phyloP scores from a whole-genome alignment of 768 basidiomycete species.

The Boletus tylopilopsis region DNA sequence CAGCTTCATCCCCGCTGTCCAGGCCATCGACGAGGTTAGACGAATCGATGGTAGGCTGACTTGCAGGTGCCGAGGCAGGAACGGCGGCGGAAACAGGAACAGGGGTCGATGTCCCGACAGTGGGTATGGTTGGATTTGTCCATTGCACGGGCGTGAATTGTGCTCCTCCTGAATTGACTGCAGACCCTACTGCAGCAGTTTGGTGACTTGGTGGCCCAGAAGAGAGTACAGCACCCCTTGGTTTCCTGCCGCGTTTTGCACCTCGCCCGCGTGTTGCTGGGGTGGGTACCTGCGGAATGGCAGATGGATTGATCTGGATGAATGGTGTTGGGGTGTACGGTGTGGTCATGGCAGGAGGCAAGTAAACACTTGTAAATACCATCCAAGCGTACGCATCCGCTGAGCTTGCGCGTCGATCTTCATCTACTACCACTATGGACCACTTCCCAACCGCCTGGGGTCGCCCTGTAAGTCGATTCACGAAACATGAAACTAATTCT shows the following conservation, averaged over 20 bases:
- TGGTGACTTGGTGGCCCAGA: conserved; percentile 14
- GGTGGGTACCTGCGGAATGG: conserved; percentile 18
- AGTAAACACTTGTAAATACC: conserved; percentile 19
- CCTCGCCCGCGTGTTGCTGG: conserved; percentile 25
- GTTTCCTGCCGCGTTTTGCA: conserved; percentile 27
- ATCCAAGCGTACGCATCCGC: conserved; percentile 21
- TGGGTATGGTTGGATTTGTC: conserved; percentile 23
- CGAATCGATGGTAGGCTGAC: conserved; percentile 9
- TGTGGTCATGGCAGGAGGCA: conserved; percentile 19
- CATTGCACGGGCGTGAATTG: conserved; percentile 40
- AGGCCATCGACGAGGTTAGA: not conserved
- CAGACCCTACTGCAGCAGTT: not conserved
- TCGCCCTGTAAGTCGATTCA: conserved; percentile 51
- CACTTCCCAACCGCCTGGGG: conserved; percentile 87
- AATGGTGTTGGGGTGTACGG: conserved; percentile 21
- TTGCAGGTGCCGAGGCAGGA: not conserved
- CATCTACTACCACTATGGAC: conserved; percentile 51
- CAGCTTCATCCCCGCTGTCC: conserved; percentile 22
- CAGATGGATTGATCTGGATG: conserved; percentile 22
- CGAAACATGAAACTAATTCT: not conserved
- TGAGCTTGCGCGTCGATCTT: conserved; percentile 17
- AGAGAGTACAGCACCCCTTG: conserved; percentile 13
- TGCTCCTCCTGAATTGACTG: not conserved
- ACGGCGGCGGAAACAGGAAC: conserved; percentile 2
- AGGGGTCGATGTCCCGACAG: conserved; percentile 10